Evolutionary conservation across 768 basidiomycete genomes (phyloP), one percentile per base, ranked within the genome.

Genomic region (Pleurotus djamor): DNA sequence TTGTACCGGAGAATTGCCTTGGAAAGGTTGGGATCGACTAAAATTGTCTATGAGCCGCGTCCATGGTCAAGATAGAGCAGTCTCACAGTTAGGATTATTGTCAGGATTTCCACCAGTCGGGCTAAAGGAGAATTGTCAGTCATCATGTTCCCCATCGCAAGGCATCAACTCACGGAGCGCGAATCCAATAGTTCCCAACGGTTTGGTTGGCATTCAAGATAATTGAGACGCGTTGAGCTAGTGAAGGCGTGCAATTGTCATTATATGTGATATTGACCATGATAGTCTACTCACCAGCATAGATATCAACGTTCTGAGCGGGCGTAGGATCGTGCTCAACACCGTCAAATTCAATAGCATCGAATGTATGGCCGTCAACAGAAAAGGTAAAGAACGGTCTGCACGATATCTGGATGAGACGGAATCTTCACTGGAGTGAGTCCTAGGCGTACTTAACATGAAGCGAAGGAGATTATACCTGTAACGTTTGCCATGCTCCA

Each of bases 331-430:
- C 57, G 5, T 63, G 59, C 51, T 76, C 73, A 12, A 71, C 65
- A 21, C 78, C 73, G 44, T 77, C 77, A 12, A 63, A 74, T 65
- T 79, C 79, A 52, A 81, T 81, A 45, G 71, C 72, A 4, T 74
- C 75, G 63, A 75, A 57, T 4, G 51, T 65, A 57, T 83, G 82
- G 1, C 71, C 70, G 56, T 77, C 75, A 35, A 81, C 79, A 4
- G 80, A 78, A 63, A 84, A 82, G 0, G 58, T 37, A 58, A 68
- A 80, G 60, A 72, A 69, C 1, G 79, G 74, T 52, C 78, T 74
- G 64, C 86, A 87, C 17, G 84, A 80, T 8, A 79, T 74, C 8
- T 75, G 71, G 34, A 87, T 61, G 1, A 88, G 38, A 3, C 85
- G 78, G 69, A 87, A 81, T 13, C 86, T 28, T 28, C 21, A 28